phyloP scores from a whole-genome alignment of 2,329 filamentous ascomycete species.

The Colletotrichum noveboracense region DNA sequence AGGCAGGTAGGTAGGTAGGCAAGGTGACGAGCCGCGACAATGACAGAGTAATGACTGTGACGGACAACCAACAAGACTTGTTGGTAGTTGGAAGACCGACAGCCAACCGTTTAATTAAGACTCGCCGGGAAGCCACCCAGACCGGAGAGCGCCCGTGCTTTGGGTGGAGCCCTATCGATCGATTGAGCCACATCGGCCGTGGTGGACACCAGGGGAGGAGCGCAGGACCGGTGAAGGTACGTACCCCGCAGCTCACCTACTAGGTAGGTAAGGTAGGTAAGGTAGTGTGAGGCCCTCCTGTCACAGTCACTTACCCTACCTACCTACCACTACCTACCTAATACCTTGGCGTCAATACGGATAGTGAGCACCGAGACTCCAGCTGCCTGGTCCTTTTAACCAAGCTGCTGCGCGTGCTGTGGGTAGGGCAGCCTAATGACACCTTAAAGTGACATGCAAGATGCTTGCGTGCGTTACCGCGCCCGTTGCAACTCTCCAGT shows the following conservation, averaged over 20 bases:
- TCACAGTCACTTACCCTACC: too few species aligned
- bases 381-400: background rate
- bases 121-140: slow-evolving; percentile 5
- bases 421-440: background rate
- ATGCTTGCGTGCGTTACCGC: background rate
- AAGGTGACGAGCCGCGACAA: background rate
- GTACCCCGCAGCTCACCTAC: background rate
- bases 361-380: background rate
- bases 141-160: slow-evolving; percentile 10
- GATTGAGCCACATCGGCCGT: slow-evolving; percentile 15
- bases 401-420: background rate
- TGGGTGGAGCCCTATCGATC: background rate
- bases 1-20: background rate
- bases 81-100: slow-evolving; percentile 13
- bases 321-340: too few species aligned
- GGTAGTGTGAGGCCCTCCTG: too few species aligned
- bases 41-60: background rate
- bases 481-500: background rate
- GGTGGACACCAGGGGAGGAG: background rate
- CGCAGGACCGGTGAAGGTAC: background rate
- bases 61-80: background rate
- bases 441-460: background rate
- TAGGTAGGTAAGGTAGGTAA: too few species aligned
- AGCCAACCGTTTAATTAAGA: slow-evolving; percentile 19
- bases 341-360: background rate